Evolutionary conservation across 176 grass and related monocot genomes (phyloP).

Genomic region (Paspalum notatum): DNA sequence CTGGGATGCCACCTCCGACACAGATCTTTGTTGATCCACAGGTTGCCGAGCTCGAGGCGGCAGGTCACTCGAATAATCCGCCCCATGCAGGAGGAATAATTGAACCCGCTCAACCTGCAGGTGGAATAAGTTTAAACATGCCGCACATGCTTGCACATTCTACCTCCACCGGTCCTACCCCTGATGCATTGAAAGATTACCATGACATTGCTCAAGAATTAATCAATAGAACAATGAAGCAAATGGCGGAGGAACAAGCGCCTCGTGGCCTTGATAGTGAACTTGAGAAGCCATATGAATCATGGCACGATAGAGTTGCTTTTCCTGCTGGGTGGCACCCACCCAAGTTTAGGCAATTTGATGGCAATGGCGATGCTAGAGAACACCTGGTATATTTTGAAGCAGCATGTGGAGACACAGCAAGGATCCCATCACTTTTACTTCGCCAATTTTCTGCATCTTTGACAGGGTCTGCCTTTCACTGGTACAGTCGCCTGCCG

Average conservation of each 20-base stretch:
- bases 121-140: not conserved
- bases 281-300: constrained; percentile 22
- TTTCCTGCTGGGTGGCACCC: constrained; percentile 25
- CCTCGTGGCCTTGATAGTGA: not conserved
- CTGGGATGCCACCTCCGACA: no score
- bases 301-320: not conserved
- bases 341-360: constrained; percentile 18
- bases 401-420: constrained; percentile 11
- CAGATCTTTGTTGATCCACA: not conserved
- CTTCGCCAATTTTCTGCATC: constrained; percentile 6
- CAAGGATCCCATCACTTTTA: not conserved
- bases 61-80: not conserved
- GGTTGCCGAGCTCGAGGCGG: not conserved
- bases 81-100: not conserved
- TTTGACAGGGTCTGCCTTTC: not conserved
- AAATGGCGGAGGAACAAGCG: not conserved
- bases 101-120: not conserved
- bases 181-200: not conserved
- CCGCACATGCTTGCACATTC: not conserved
- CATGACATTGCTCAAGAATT: not conserved
- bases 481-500: constrained; percentile 19
- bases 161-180: not conserved
- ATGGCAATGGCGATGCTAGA: not conserved
- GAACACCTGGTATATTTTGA: constrained; percentile 14
- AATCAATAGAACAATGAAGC: constrained; percentile 8